These are phyloP conservation scores for Ogataea trehalophila DNA, from an alignment of 805 yeast species.

Conservation along the genomic window DNA sequence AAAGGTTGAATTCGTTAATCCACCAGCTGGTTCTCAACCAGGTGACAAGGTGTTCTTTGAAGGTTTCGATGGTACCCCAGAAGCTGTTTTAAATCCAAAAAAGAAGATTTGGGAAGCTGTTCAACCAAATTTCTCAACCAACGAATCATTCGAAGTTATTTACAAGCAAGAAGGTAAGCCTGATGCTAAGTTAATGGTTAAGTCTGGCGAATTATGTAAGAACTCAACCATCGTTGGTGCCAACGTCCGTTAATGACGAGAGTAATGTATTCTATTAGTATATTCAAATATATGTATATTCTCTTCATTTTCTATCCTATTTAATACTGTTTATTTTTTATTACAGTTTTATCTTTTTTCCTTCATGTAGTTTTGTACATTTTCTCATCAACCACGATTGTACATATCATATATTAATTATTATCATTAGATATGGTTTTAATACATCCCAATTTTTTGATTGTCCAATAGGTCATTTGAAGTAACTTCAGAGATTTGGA, in stretches of 20 bases:
- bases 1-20: constrained; percentile 89
- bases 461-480: too few relatives aligned
- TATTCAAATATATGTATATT: neutral
- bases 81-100: constrained; percentile 91
- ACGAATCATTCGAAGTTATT: constrained; percentile 68
- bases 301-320: neutral
- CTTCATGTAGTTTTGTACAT: too few relatives aligned
- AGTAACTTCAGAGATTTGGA: too few relatives aligned
- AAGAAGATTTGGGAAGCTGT: constrained; percentile 96
- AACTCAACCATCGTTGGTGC: constrained; percentile 71
- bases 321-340: neutral
- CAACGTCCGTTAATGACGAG: constrained; percentile 57
- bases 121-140: constrained; percentile 88
- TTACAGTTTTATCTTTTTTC: too few relatives aligned
- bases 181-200: constrained; percentile 68
- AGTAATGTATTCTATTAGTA: neutral
- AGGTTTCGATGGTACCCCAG: constrained; percentile 84
- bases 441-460: too few relatives aligned
- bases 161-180: constrained; percentile 77
- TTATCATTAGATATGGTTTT: too few relatives aligned
- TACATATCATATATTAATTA: too few relatives aligned
- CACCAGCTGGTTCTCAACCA: constrained; percentile 87
- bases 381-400: too few relatives aligned
- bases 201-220: constrained; percentile 72
- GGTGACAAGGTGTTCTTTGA: constrained; percentile 97